Percentiles rank a stretch among this genome's conserved stretches.
Evolutionary conservation across 2,329 filamentous ascomycete genomes (phyloP).

Genomic region (Fusarium buxicola): DNA sequence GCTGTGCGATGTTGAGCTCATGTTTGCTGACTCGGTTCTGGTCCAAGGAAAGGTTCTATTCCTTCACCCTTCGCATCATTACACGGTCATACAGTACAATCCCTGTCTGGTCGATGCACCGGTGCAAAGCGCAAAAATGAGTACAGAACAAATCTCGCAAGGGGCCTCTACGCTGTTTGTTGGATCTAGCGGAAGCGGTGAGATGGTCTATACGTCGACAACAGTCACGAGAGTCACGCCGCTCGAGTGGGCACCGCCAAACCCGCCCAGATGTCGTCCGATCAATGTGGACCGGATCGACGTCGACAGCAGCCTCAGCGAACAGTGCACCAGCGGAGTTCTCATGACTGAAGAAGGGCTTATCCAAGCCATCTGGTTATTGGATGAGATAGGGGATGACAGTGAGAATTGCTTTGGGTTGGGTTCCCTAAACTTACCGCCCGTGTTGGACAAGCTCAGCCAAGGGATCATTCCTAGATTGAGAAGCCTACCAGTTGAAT

Average conservation of each 20-base stretch:
- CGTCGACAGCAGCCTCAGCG: conserved; percentile 90
- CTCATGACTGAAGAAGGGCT: conserved; percentile 89
- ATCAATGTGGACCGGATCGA: conserved; percentile 97
- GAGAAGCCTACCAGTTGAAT: conserved; percentile 92
- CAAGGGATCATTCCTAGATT: conserved; percentile 81
- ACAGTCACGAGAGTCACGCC: conserved; percentile 97
- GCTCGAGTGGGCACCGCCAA: conserved; percentile 90
- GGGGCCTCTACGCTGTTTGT: conserved; percentile 96
- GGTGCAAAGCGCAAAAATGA: conserved; percentile 87
- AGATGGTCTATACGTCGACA: conserved; percentile 93
- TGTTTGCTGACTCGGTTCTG: conserved; percentile 96
- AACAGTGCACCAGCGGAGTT: conserved; percentile 92
- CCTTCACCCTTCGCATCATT: conserved; percentile 95
- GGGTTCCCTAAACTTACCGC: conserved; percentile 85
- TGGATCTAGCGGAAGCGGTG: conserved; percentile 93
- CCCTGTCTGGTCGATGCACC: conserved; percentile 90
- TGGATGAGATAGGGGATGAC: conserved; percentile 63
- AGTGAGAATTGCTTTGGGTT: conserved; percentile 71
- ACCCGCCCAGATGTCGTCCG: conserved; percentile 90
- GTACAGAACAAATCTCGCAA: conserved; percentile 85
- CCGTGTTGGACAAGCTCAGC: conserved; percentile 88
- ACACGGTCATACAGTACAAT: conserved; percentile 94
- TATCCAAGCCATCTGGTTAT: conserved; percentile 95
- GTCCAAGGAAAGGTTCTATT: conserved; percentile 95
- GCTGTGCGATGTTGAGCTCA: conserved; percentile 94